Conservation (phyloP, 768 basidiomycete genomes). For the Amanita molliuscula region DNA sequence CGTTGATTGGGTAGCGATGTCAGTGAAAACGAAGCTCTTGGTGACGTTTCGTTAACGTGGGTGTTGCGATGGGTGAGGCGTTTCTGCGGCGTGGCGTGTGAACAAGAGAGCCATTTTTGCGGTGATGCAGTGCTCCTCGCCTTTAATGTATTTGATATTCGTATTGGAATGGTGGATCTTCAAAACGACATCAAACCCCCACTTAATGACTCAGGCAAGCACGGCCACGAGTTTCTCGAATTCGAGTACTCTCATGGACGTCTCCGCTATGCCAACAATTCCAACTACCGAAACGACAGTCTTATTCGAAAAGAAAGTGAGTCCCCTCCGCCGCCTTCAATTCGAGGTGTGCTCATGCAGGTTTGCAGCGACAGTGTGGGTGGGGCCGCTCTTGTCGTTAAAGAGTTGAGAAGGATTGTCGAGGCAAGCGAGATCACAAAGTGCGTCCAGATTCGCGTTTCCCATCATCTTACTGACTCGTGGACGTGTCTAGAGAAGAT, state of each 20-base stretch:
- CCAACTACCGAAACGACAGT: slow-evolving; percentile 96
- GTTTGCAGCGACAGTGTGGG: slow-evolving; percentile 63
- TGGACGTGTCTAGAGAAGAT: slow-evolving; percentile 64
- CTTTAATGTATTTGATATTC: too few relatives aligned
- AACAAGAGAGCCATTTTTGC: too few relatives aligned
- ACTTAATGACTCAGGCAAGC: slow-evolving; percentile 97
- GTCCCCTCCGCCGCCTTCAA: slow-evolving; percentile 19
- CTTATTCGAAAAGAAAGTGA: slow-evolving; percentile 97
- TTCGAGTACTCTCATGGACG: slow-evolving; percentile 98
- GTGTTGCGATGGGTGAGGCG: too few relatives aligned
- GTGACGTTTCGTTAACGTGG: too few relatives aligned
- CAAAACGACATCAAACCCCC: too few relatives aligned
- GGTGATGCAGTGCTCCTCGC: too few relatives aligned
- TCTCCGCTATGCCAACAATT: slow-evolving; percentile 97
- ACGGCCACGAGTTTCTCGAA: slow-evolving; percentile 96
- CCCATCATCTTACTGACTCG: background rate
- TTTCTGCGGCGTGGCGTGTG: too few relatives aligned
- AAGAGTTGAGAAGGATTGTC: slow-evolving; percentile 91
- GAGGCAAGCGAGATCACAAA: slow-evolving; percentile 92
- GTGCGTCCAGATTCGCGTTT: slow-evolving; percentile 30
- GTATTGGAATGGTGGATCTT: too few relatives aligned
- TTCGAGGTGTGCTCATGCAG: background rate
- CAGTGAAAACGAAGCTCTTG: too few relatives aligned
- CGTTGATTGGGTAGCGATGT: too few relatives aligned
- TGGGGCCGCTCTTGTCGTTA: slow-evolving; percentile 85